Evolutionary conservation across 768 basidiomycete genomes (phyloP).

Genomic region (Pleurotus pulmonarius): DNA sequence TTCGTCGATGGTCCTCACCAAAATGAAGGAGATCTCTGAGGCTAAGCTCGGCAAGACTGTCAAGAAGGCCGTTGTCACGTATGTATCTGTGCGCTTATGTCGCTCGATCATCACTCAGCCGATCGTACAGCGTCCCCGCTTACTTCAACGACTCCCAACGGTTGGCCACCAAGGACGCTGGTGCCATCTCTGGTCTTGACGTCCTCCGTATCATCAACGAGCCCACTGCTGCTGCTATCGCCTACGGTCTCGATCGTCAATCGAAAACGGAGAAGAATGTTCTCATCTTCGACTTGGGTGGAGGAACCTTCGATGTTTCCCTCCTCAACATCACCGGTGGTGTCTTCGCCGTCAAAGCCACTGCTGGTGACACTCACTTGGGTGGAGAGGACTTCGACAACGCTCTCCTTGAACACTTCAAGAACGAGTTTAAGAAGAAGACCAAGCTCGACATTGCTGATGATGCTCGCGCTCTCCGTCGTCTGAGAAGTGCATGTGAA

Average conservation of each 20-base stretch:
- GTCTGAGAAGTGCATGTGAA: slow-evolving; percentile 96
- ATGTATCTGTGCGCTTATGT: slow-evolving; percentile 28
- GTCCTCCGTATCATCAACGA: slow-evolving; percentile 99
- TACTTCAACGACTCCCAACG: slow-evolving; percentile 99
- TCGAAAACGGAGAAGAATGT: slow-evolving; percentile 88
- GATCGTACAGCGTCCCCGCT: slow-evolving; percentile 68
- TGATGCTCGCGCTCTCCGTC: slow-evolving; percentile 94
- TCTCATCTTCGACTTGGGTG: slow-evolving; percentile 96
- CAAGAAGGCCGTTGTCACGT: slow-evolving; percentile 95
- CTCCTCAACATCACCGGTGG: slow-evolving; percentile 95
- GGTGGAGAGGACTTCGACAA: slow-evolving; percentile 99
- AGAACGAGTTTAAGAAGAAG: slow-evolving; percentile 99
- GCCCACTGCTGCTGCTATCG: slow-evolving; percentile 96
- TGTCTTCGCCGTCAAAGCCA: slow-evolving; percentile 98
- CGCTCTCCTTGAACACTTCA: slow-evolving; percentile 96
- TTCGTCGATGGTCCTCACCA: slow-evolving; percentile 94
- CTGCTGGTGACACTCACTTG: slow-evolving; percentile 96
- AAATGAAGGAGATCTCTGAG: slow-evolving; percentile 99
- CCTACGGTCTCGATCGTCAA: slow-evolving; percentile 98
- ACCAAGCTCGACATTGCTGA: slow-evolving; percentile 95
- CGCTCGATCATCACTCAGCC: slow-evolving; percentile 9
- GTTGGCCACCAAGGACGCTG: slow-evolving; percentile 98
- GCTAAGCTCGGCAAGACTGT: slow-evolving; percentile 85
- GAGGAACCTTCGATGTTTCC: slow-evolving; percentile 98
- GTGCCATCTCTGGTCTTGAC: slow-evolving; percentile 89